phyloP scores from a whole-genome alignment of 2,329 filamentous ascomycete genomes.

The Alternaria hordeiaustralica region DNA sequence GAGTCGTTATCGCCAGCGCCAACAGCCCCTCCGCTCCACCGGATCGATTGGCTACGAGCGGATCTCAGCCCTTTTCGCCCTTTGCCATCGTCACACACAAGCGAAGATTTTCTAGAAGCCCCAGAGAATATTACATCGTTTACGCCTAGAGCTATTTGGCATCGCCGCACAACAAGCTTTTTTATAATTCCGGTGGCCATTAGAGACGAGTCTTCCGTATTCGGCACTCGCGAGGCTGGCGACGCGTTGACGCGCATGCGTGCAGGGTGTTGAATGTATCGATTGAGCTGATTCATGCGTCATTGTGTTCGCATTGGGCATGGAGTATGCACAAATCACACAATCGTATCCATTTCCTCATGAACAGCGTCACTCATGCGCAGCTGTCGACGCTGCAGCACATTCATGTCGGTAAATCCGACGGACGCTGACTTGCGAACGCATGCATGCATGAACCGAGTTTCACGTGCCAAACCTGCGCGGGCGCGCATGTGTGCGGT shows the following conservation, averaged over 20 bases:
- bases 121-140: neutral
- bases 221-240: neutral
- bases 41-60: neutral
- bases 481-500: neutral
- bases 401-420: neutral
- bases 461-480: slow-evolving; percentile 9
- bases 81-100: neutral
- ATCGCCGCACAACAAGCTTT: neutral
- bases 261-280: slow-evolving; percentile 1
- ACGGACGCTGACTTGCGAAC: neutral
- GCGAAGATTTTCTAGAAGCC: slow-evolving; percentile 4
- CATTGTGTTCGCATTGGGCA: neutral
- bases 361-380: neutral
- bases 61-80: neutral
- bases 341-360: neutral
- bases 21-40: neutral
- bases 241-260: slow-evolving; percentile 6
- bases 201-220: neutral
- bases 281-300: slow-evolving; percentile 1
- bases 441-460: slow-evolving; percentile 3
- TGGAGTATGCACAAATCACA: neutral
- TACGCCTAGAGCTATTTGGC: neutral
- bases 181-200: neutral
- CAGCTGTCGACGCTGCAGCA: slow-evolving; percentile 1
- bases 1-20: neutral